These are phyloP conservation scores for Cyclanthera cordifolia DNA, from an alignment of 306 rosid genomes.

Conservation along the genomic window DNA sequence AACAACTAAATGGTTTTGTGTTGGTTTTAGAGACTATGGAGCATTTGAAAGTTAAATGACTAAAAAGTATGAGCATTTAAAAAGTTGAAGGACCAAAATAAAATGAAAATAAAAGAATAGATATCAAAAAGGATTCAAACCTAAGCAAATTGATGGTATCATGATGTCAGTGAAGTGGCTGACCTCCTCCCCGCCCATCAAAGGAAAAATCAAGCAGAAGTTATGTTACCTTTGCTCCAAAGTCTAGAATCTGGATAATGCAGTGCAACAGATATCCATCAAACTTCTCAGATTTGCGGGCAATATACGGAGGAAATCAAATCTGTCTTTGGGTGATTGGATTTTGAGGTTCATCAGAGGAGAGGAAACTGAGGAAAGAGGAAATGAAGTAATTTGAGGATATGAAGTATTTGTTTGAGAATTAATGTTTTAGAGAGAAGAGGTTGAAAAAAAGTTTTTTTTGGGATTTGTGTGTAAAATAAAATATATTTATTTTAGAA, in stretches of 20 bases:
- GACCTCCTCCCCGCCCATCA: background rate
- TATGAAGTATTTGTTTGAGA: too few relatives aligned
- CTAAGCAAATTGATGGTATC: background rate
- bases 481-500: too few relatives aligned
- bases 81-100: background rate
- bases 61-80: background rate
- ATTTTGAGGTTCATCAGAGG: too few relatives aligned
- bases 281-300: background rate
- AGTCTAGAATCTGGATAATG: background rate
- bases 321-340: background rate
- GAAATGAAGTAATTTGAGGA: too few relatives aligned
- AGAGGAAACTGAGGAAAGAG: too few relatives aligned
- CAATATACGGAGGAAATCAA: background rate
- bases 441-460: too few relatives aligned
- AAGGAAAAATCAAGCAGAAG: background rate
- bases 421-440: too few relatives aligned
- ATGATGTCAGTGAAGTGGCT: background rate
- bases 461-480: too few relatives aligned
- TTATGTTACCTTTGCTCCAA: slow-evolving; percentile 5
- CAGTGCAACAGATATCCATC: background rate
- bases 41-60: background rate
- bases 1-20: background rate
- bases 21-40: background rate
- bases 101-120: background rate
- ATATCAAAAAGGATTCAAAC: background rate